Evolutionary conservation across 352 stramenopile species (phyloP).

Genomic region (Globisporangium paddicum): DNA sequence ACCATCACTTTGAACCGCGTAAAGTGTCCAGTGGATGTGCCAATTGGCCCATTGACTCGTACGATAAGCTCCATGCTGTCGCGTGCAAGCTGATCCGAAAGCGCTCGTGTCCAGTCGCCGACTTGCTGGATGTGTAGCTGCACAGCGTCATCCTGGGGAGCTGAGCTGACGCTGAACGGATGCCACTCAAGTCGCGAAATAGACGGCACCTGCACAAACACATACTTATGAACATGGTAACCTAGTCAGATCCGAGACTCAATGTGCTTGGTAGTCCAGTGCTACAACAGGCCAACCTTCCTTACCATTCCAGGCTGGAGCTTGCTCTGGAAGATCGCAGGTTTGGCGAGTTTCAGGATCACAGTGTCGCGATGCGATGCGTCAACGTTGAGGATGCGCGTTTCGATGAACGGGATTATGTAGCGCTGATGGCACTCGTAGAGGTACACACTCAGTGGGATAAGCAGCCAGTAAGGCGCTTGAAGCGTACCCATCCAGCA

Average conservation of each 20-base stretch:
- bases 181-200: conserved; percentile 70
- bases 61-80: conserved; percentile 4
- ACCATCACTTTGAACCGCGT: conserved; percentile 24
- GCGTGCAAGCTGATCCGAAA: conserved; percentile 3
- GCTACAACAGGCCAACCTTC: too few species aligned
- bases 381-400: conserved; percentile 18
- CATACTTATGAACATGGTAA: conserved; percentile 29
- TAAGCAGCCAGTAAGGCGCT: conserved; percentile 28
- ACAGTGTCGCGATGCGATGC: conserved; percentile 11
- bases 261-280: too few species aligned
- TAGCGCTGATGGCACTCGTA: conserved; percentile 25
- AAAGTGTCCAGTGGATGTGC: conserved; percentile 20
- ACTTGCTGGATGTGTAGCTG: conserved; percentile 35
- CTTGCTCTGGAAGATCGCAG: conserved; percentile 15
- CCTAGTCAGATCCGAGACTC: not conserved
- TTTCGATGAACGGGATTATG: conserved; percentile 10
- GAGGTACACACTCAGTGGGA: conserved; percentile 23
- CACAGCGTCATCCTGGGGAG: conserved; percentile 33
- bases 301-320: conserved; percentile 33
- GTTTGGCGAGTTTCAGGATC: conserved; percentile 30
- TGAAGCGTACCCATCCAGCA: conserved; percentile 31
- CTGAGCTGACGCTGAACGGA: conserved; percentile 69
- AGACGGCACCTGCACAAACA: conserved; percentile 52
- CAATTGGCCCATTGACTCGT: conserved; percentile 31
- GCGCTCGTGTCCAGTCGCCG: conserved; percentile 38